Evolutionary conservation across 108 stramenopile species (phyloP).

Genomic region (Fragilaria crotonensis): DNA sequence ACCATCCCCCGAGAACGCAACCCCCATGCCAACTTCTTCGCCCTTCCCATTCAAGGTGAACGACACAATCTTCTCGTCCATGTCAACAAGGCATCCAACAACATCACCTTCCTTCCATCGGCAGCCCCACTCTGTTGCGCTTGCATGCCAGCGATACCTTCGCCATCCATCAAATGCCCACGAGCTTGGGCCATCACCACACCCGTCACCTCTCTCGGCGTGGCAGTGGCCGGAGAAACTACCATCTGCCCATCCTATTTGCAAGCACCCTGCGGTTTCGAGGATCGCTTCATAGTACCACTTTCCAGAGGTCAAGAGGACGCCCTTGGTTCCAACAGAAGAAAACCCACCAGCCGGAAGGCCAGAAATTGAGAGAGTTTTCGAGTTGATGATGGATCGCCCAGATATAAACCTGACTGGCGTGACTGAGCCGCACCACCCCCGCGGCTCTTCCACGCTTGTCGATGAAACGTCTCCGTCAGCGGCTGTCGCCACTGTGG

Average conservation of each 20-base stretch:
- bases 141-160: conserved; percentile 87
- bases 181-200: conserved; percentile 88
- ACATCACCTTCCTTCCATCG: conserved; percentile 88
- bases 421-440: conserved; percentile 55
- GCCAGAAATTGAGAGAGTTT: conserved; percentile 64
- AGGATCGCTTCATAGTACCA: conserved; percentile 95
- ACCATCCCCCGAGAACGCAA: conserved; percentile 73
- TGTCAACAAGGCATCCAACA: conserved; percentile 83
- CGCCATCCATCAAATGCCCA: conserved; percentile 97
- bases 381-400: conserved; percentile 51
- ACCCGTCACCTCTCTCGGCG: conserved; percentile 85
- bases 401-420: conserved; percentile 74
- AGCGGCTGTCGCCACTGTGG: not conserved
- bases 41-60: conserved; percentile 89
- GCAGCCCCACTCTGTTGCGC: conserved; percentile 88
- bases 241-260: conserved; percentile 92
- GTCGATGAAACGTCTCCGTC: conserved; percentile 2
- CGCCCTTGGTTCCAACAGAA: conserved; percentile 82
- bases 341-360: conserved; percentile 77
- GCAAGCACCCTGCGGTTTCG: conserved; percentile 86
- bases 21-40: conserved; percentile 84
- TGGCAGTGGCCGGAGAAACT: conserved; percentile 81
- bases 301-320: conserved; percentile 70
- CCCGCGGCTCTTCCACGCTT: conserved; percentile 5
- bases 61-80: conserved; percentile 75